Percentiles rank a stretch among this genome's conserved stretches.
phyloP scores from a whole-genome alignment of 179 eudicot species.

The Heliamphora pulchella region DNA sequence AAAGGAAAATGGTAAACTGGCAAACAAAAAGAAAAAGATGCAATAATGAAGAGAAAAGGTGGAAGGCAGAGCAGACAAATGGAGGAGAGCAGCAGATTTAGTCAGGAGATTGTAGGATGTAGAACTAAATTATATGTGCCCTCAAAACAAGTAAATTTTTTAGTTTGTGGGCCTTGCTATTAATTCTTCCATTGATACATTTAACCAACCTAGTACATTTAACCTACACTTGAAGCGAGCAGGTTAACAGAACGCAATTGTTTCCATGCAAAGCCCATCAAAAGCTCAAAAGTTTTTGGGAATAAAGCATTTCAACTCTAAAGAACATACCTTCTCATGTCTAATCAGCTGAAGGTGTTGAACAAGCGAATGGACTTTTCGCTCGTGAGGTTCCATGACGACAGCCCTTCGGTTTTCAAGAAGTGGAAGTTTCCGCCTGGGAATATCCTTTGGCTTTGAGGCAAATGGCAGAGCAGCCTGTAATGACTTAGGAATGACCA shows the following conservation, averaged over 20 bases:
- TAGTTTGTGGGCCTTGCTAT: neutral
- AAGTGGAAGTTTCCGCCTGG: conserved; percentile 32
- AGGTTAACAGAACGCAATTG: neutral
- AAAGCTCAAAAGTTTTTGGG: neutral
- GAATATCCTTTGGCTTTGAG: conserved; percentile 71
- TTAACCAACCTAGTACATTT: neutral
- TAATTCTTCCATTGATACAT: conserved; percentile 4
- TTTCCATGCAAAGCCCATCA: neutral
- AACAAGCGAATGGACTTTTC: conserved; percentile 35
- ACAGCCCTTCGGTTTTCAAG: conserved; percentile 53
- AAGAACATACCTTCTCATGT: conserved; percentile 55
- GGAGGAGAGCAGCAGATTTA: too few relatives aligned
- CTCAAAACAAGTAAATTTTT: neutral
- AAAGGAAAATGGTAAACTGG: too few relatives aligned
- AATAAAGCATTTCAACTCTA: neutral
- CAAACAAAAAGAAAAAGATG: too few relatives aligned
- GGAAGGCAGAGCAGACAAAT: too few relatives aligned
- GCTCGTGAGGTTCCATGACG: conserved; percentile 66
- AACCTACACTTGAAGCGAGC: neutral
- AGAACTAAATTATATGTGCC: neutral
- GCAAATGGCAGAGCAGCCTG: conserved; percentile 66
- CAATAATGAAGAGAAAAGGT: too few relatives aligned
- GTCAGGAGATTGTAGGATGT: too few relatives aligned
- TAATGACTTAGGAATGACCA: conserved; percentile 66
- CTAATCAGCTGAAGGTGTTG: conserved; percentile 55